A percentile compares a stretch with the other conserved stretches of the same genome.
These are phyloP conservation scores for Mortierella sp. DNA, from an alignment of 371 early-diverging fungal species.

Conservation along the genomic window DNA sequence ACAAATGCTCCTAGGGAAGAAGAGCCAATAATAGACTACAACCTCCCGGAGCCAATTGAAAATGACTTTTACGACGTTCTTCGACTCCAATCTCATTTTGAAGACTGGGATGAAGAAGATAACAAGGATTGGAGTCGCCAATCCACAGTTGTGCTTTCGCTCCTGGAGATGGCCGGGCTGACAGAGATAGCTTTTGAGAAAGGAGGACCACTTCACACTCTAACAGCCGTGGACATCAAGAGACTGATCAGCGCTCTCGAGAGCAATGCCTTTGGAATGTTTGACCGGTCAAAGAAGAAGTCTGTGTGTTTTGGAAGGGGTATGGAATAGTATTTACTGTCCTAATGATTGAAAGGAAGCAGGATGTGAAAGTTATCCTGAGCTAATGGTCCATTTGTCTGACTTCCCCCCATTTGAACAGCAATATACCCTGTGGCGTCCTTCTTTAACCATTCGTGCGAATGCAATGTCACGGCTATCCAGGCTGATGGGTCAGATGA, in stretches of 20 bases:
- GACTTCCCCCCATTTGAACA: background rate
- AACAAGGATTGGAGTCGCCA: slow-evolving; percentile 48
- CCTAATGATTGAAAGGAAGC: background rate
- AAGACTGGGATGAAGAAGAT: slow-evolving; percentile 52
- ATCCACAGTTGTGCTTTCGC: slow-evolving; percentile 25
- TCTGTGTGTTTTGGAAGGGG: slow-evolving; percentile 50
- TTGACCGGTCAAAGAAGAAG: slow-evolving; percentile 41
- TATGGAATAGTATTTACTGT: background rate
- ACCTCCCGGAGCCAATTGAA: slow-evolving; percentile 38
- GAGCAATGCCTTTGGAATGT: slow-evolving; percentile 53
- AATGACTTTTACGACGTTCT: slow-evolving; percentile 48
- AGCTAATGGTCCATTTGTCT: background rate
- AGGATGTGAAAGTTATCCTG: background rate
- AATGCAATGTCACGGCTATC: slow-evolving; percentile 40
- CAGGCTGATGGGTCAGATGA: slow-evolving; percentile 43
- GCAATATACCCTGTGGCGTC: slow-evolving; percentile 49
- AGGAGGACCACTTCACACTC: background rate
- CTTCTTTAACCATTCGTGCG: slow-evolving; percentile 51
- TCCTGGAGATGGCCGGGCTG: slow-evolving; percentile 35
- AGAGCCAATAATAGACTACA: too few relatives aligned
- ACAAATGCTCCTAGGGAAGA: background rate
- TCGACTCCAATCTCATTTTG: slow-evolving; percentile 44
- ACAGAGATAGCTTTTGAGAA: slow-evolving; percentile 25
- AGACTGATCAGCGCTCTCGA: slow-evolving; percentile 41
- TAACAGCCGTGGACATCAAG: slow-evolving; percentile 33